phyloP scores from a whole-genome alignment of 352 stramenopile genomes.

The Globisporangium heterothallicum region DNA sequence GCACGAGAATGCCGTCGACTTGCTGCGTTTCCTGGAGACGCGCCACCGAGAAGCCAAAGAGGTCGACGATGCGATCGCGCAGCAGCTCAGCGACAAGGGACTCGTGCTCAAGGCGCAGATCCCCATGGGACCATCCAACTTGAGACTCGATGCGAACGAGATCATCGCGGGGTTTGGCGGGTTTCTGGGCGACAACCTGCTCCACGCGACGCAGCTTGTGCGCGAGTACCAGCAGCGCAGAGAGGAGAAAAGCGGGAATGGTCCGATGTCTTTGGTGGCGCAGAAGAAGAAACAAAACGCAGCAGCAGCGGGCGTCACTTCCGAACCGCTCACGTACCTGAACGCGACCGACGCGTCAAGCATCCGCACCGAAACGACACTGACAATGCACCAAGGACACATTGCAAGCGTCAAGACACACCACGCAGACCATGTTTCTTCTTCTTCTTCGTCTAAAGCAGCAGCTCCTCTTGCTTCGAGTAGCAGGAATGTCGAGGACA shows the following conservation, averaged over 20 bases:
- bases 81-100: conserved; percentile 39
- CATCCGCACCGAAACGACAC: conserved; percentile 47
- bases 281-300: conserved; percentile 6
- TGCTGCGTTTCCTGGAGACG: conserved; percentile 50
- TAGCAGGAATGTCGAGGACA: neutral
- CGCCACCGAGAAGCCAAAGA: conserved; percentile 34
- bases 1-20: conserved; percentile 19
- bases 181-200: conserved; percentile 33
- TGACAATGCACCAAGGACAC: conserved; percentile 30
- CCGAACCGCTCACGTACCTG: conserved; percentile 44
- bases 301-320: conserved; percentile 17
- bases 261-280: neutral
- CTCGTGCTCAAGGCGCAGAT: conserved; percentile 75
- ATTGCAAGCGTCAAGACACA: conserved; percentile 40
- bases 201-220: conserved; percentile 60
- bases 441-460: no score
- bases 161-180: conserved; percentile 33
- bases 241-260: conserved; percentile 48
- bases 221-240: conserved; percentile 37
- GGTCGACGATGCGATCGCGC: conserved; percentile 34
- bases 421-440: no score
- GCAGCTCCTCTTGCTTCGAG: no score
- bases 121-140: conserved; percentile 55
- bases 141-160: conserved; percentile 41
- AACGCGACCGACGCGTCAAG: conserved; percentile 36